Percentiles rank a stretch among this genome's conserved stretches.
These are phyloP conservation scores for Hypoxylon fragiforme DNA, from an alignment of 495 filamentous ascomycete genomes.

Conservation along the genomic window DNA sequence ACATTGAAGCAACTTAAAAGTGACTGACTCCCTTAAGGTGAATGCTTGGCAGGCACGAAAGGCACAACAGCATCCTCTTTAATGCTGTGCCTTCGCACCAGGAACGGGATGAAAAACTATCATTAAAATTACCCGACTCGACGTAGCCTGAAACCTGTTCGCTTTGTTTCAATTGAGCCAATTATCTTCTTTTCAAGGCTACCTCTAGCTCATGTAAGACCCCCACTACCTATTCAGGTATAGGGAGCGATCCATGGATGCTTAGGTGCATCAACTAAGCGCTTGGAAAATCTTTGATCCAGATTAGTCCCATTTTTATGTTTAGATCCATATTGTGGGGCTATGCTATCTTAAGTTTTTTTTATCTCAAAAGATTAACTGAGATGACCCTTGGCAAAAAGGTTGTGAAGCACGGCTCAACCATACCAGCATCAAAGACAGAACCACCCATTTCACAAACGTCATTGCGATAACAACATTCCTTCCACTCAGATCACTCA, in stretches of 20 bases:
- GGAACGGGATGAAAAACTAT: neutral
- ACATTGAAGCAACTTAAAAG: too few species aligned
- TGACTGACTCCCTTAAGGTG: neutral
- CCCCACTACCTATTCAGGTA: too few species aligned
- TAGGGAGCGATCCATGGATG: too few species aligned
- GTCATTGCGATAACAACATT: too few species aligned
- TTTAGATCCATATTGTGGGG: neutral
- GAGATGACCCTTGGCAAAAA: constrained; percentile 2
- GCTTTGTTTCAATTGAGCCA: neutral
- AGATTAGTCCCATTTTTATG: neutral
- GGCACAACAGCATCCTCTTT: neutral
- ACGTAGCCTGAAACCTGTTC: neutral
- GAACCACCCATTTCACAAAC: too few species aligned
- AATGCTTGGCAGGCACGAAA: neutral
- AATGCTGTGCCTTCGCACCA: neutral
- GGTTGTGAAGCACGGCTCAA: too few species aligned
- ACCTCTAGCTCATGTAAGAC: too few species aligned
- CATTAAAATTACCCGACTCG: neutral
- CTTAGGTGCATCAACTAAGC: neutral
- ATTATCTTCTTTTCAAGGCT: neutral
- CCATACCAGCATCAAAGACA: neutral
- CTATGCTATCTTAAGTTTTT: constrained; percentile 2
- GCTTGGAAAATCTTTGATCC: constrained; percentile 19
- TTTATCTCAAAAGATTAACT: neutral
- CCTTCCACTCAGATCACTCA: neutral